Percentiles rank a stretch among this genome's conserved stretches.
Conservation (phyloP, 176 grass and related monocot species). For the Cenchrus purpureus region DNA sequence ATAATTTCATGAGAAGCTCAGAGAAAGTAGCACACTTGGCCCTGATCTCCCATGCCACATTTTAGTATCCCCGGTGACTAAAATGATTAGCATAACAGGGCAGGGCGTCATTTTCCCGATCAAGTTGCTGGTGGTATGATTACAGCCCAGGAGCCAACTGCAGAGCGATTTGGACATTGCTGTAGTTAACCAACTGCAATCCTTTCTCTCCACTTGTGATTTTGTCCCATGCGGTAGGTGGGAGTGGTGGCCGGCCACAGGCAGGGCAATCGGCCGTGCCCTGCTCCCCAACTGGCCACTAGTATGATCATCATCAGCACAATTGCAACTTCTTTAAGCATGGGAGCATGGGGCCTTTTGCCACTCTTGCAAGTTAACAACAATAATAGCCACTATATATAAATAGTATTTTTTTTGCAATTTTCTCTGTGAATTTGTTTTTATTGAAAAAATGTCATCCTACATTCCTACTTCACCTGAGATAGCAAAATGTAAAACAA, state of each 20-base stretch:
- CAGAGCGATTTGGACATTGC: slow-evolving; percentile 8
- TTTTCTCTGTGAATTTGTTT: neutral
- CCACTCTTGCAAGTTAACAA: neutral
- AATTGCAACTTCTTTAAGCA: neutral
- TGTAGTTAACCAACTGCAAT: neutral
- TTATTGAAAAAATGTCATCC: neutral
- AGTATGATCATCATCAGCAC: too few species aligned
- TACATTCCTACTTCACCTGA: neutral
- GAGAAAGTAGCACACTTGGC: neutral
- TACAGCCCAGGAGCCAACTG: neutral
- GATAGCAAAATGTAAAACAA: neutral
- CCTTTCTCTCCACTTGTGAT: slow-evolving; percentile 5
- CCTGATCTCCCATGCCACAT: neutral
- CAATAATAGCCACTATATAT: neutral
- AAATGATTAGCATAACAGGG: neutral
- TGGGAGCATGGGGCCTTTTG: neutral
- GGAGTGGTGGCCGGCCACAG: neutral
- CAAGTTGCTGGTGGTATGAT: slow-evolving; percentile 30
- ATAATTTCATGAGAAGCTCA: neutral
- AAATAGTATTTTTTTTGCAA: neutral
- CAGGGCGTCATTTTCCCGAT: slow-evolving; percentile 5
- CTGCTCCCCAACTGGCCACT: neutral
- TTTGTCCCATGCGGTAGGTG: slow-evolving; percentile 32
- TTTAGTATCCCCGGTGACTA: neutral
- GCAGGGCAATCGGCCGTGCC: neutral